Evolutionary conservation across 768 basidiomycete genomes (phyloP).

Genomic region (Pleurotus cornucopiae): DNA sequence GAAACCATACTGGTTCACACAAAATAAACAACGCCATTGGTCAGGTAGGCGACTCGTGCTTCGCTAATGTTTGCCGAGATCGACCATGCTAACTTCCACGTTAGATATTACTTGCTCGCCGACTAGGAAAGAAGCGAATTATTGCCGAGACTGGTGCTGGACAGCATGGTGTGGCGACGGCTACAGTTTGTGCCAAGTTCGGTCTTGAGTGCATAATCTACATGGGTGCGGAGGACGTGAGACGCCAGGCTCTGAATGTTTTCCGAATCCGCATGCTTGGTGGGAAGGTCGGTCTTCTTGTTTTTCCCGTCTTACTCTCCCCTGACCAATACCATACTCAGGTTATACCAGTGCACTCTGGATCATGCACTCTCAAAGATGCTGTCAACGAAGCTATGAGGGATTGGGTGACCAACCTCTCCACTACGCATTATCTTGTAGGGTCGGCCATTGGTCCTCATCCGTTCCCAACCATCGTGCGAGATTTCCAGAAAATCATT

Average conservation of each 20-base stretch:
- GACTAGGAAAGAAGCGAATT: conserved; percentile 93
- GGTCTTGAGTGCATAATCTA: conserved; percentile 94
- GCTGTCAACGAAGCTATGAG: conserved; percentile 98
- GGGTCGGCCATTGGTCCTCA: conserved; percentile 98
- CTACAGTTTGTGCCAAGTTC: conserved; percentile 96
- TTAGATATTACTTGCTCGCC: conserved; percentile 88
- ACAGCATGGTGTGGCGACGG: conserved; percentile 98
- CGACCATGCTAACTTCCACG: not conserved
- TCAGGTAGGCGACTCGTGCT: conserved; percentile 50
- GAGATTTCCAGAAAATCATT: conserved; percentile 96
- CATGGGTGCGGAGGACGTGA: conserved; percentile 98
- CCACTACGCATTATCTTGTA: conserved; percentile 93
- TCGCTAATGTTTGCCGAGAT: not conserved
- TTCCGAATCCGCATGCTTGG: conserved; percentile 98
- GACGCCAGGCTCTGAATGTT: conserved; percentile 93
- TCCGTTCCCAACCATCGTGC: conserved; percentile 98
- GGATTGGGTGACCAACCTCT: conserved; percentile 96
- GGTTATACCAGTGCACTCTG: conserved; percentile 93
- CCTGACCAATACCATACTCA: conserved; percentile 21
- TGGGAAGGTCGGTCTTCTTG: conserved; percentile 56
- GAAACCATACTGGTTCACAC: conserved; percentile 98
- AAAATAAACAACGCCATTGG: conserved; percentile 99
- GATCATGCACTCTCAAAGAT: conserved; percentile 94
- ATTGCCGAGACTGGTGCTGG: conserved; percentile 99
- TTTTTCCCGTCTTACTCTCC: not conserved